These are phyloP conservation scores for Fragaria ananassa DNA, from an alignment of 306 rosid genomes.

Conservation along the genomic window DNA sequence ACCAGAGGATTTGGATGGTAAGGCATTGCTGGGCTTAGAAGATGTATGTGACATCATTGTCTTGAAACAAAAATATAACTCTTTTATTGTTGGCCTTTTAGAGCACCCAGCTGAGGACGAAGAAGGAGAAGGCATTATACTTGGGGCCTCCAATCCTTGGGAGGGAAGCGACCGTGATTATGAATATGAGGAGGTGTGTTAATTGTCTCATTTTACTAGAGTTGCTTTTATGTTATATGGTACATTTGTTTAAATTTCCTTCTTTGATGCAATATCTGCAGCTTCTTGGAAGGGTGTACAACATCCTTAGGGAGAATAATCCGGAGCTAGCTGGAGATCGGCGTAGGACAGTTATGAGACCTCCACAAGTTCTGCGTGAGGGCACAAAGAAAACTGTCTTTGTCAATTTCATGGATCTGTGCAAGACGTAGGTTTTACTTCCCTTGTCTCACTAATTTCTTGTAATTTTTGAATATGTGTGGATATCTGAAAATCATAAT, in stretches of 20 bases:
- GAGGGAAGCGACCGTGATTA: constrained; percentile 90
- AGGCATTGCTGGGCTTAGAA: constrained; percentile 1
- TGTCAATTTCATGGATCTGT: constrained; percentile 92
- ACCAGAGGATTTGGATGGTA: constrained; percentile 72
- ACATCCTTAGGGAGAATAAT: constrained; percentile 88
- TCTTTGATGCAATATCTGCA: constrained; percentile 28
- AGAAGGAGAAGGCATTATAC: constrained; percentile 44
- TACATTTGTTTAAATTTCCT: background rate
- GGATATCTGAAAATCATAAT: background rate
- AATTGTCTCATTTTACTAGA: background rate
- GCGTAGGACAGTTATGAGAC: constrained; percentile 93
- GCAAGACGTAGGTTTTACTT: constrained; percentile 47
- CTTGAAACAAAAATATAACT: background rate
- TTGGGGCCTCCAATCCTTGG: constrained; percentile 69
- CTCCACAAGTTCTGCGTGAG: constrained; percentile 98
- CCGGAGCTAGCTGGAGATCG: constrained; percentile 94
- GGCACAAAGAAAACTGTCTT: constrained; percentile 98
- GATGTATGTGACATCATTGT: too few species aligned
- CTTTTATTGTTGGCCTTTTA: constrained; percentile 24
- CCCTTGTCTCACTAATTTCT: constrained; percentile 7
- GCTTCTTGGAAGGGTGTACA: constrained; percentile 93
- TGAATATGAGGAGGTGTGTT: constrained; percentile 76
- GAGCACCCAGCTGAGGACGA: constrained; percentile 64
- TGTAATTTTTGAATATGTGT: background rate
- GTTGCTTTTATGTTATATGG: background rate